Evolutionary conservation across 23 red algal species (phyloP), one percentile per base, ranked within the genome.

Genomic region (Gracilaria gracilis): DNA sequence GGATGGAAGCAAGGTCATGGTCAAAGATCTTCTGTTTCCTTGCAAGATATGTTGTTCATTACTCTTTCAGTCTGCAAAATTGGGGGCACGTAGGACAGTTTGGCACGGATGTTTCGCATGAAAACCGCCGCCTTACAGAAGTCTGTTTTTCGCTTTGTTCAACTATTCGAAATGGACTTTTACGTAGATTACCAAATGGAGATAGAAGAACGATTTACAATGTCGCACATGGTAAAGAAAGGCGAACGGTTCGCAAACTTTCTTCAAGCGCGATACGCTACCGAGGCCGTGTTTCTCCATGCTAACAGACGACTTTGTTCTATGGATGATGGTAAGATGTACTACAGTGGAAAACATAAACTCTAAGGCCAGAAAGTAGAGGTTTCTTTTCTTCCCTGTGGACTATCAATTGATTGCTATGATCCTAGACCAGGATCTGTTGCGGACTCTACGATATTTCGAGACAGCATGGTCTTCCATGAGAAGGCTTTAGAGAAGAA

Each of bases 51-150:
- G 15, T 49, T 67, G 5, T 85, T 85, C 39, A 69, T 85, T 5
- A 69, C 58, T 2, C 36, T 85, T 4, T 16, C 58, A 16, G 81
- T 85, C 1, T 67, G 66, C 23, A 85, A 85, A 23, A 0, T 64
- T 17, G 81, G 57, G 5, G 81, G 81, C 11, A 5, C 20, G 44
- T 85, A 58, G 34, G 58, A 85, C 27, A 2, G 4, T 65, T 33
- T 85, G 28, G 29, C 36, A 3, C 9, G 20, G 32, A 42, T 85
- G 13, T 85, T 85, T 50, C 16, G 44, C 9, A 64, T 67, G 24
- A 85, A 59, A 32, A 35, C 4, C 34, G 4, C 81, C 1, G 11
- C 59, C 2, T 85, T 64, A 44, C 48, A 85, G 38, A 51, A 21
- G 11, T 1, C 58, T 0, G 32, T 85, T 1, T 49, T 7, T 4